These are phyloP conservation scores for Nephelium lappaceum DNA, from an alignment of 345 rosid genomes.

Conservation along the genomic window DNA sequence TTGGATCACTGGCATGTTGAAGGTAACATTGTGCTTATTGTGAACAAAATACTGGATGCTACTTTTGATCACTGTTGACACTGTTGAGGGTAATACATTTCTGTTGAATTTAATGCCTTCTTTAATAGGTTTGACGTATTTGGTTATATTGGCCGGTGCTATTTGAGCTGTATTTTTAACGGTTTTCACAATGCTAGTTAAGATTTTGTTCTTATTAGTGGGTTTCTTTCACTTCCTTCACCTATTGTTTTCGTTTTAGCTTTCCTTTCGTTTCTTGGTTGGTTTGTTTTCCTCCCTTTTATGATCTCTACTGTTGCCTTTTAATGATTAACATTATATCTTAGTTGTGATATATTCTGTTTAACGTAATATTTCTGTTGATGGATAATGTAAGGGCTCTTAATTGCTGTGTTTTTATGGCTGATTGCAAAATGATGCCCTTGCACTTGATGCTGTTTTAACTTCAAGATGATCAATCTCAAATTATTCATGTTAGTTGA, in stretches of 20 bases:
- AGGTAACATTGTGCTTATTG: neutral
- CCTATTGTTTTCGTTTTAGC: neutral
- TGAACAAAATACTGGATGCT: neutral
- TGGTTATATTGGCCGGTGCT: neutral
- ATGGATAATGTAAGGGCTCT: conserved; percentile 16
- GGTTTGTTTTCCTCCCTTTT: neutral
- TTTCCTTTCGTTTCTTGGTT: neutral
- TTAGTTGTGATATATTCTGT: neutral
- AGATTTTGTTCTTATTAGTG: neutral
- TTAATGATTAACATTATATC: neutral
- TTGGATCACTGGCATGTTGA: conserved; percentile 5
- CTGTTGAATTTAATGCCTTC: neutral
- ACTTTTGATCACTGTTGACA: conserved; percentile 1
- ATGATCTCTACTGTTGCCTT: neutral
- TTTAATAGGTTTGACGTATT: conserved; percentile 7
- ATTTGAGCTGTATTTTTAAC: neutral
- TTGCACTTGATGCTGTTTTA: conserved; percentile 14
- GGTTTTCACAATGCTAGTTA: neutral
- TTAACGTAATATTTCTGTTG: neutral
- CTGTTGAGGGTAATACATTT: conserved; percentile 1
- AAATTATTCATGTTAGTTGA: neutral
- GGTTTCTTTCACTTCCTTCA: neutral
- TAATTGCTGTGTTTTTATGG: conserved; percentile 9
- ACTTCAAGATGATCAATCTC: neutral
- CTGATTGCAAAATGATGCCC: conserved; percentile 19